A percentile compares a stretch with the other conserved stretches of the same genome.
Conservation (phyloP, 139 green algal species). For the Ulvella scutata region DNA sequence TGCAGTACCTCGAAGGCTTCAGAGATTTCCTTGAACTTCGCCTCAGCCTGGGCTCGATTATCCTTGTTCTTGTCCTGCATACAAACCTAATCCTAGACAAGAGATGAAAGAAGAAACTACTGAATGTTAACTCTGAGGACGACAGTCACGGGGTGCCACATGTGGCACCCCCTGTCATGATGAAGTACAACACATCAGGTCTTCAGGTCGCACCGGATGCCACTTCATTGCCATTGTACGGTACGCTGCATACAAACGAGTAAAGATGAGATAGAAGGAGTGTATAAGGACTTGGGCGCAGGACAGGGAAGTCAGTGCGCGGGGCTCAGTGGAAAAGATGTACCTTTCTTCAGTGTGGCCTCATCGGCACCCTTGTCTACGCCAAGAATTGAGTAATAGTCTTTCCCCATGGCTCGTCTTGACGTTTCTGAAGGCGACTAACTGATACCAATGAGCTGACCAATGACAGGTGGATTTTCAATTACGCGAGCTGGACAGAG, state of each 20-base stretch:
- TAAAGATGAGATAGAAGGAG: background rate
- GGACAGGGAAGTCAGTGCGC: background rate
- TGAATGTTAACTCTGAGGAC: too few species aligned
- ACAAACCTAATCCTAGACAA: too few species aligned
- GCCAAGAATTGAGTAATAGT: slow-evolving; percentile 70
- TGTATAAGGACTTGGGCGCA: background rate
- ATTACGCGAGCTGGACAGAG: too few species aligned
- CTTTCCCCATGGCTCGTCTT: slow-evolving; percentile 52
- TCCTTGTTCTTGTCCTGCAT: slow-evolving; percentile 61
- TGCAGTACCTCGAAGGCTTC: slow-evolving; percentile 79
- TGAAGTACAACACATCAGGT: too few species aligned
- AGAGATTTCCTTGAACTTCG: slow-evolving; percentile 75
- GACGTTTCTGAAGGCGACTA: too few species aligned
- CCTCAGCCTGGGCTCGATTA: slow-evolving; percentile 34
- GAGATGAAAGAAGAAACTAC: too few species aligned
- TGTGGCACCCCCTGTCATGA: too few species aligned
- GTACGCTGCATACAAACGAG: slow-evolving; percentile 34
- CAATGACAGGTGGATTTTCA: too few species aligned
- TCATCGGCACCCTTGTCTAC: slow-evolving; percentile 52
- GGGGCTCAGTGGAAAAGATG: background rate
- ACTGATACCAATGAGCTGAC: too few species aligned
- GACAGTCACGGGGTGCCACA: too few species aligned
- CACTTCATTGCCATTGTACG: slow-evolving; percentile 71
- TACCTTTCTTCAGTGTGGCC: slow-evolving; percentile 69
- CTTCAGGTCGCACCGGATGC: slow-evolving; percentile 42